phyloP scores from a whole-genome alignment of 495 filamentous ascomycete genomes.

The Aspergillus baeticus region DNA sequence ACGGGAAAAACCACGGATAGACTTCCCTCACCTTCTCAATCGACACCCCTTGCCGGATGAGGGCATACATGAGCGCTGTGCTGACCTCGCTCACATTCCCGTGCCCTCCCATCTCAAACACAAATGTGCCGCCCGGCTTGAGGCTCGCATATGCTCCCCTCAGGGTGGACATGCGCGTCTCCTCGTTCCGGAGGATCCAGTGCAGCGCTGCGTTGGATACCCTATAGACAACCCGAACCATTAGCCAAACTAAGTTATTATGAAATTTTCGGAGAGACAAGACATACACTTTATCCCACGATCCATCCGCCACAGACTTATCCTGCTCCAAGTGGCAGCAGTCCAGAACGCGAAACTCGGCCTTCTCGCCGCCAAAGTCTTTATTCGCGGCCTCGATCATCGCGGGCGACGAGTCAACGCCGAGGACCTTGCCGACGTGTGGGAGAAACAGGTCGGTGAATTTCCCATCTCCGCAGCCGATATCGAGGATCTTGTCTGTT shows the following conservation, averaged over 20 bases:
- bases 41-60: conserved; percentile 53
- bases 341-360: conserved; percentile 43
- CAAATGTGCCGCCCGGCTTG: conserved; percentile 56
- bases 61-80: conserved; percentile 51
- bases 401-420: conserved; percentile 62
- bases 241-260: background rate
- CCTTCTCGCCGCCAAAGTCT: conserved; percentile 29
- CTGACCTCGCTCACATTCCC: conserved; percentile 70
- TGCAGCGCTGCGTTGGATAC: conserved; percentile 78
- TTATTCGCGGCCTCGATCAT: conserved; percentile 61
- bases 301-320: conserved; percentile 29
- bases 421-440: conserved; percentile 50
- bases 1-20: conserved; percentile 75
- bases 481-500: conserved; percentile 63
- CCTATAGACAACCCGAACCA: conserved; percentile 9
- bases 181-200: conserved; percentile 63
- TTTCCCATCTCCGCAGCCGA: conserved; percentile 75
- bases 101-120: conserved; percentile 72
- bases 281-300: conserved; percentile 54
- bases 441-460: conserved; percentile 57
- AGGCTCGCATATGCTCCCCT: conserved; percentile 47
- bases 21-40: conserved; percentile 45
- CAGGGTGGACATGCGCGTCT: conserved; percentile 40
- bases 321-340: conserved; percentile 42
- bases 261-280: background rate